Conservation (phyloP, 2,329 filamentous ascomycete species). For the Diplodia scrobiculata region DNA sequence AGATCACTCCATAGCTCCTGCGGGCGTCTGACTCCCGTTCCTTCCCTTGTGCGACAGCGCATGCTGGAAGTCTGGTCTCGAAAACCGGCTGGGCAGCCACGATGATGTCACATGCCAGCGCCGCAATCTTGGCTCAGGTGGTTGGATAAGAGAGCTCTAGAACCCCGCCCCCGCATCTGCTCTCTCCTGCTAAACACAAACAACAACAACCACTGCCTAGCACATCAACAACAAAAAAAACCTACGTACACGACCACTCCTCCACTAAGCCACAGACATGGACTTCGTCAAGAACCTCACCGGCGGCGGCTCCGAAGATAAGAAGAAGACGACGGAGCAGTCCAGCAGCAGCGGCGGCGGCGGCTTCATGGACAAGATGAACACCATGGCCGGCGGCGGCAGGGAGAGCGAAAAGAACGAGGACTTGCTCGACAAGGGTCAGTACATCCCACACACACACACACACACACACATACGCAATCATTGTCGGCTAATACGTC, state of each 20-base stretch:
- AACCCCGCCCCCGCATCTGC: constrained; percentile 16
- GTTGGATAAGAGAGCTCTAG: background rate
- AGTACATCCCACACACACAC: background rate
- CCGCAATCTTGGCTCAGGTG: background rate
- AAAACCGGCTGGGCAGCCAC: background rate
- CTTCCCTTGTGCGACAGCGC: background rate
- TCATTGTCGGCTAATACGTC: background rate
- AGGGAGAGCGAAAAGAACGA: constrained; percentile 77
- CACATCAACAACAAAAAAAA: background rate
- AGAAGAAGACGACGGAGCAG: constrained; percentile 34
- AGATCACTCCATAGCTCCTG: background rate
- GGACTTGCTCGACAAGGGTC: constrained; percentile 80
- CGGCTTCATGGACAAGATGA: constrained; percentile 70
- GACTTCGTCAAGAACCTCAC: constrained; percentile 54
- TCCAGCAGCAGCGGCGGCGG: constrained; percentile 54
- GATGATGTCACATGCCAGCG: background rate
- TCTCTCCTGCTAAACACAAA: background rate
- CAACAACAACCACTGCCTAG: background rate
- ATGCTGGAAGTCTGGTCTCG: background rate
- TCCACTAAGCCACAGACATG: constrained; percentile 38
- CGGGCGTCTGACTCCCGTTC: background rate
- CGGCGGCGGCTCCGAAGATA: constrained; percentile 37
- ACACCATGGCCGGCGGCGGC: constrained; percentile 72
- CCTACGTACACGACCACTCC: background rate
- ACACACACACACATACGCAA: no score